Evolutionary conservation across 148 eudicot species (phyloP).

Genomic region (Agrostemma githago): DNA sequence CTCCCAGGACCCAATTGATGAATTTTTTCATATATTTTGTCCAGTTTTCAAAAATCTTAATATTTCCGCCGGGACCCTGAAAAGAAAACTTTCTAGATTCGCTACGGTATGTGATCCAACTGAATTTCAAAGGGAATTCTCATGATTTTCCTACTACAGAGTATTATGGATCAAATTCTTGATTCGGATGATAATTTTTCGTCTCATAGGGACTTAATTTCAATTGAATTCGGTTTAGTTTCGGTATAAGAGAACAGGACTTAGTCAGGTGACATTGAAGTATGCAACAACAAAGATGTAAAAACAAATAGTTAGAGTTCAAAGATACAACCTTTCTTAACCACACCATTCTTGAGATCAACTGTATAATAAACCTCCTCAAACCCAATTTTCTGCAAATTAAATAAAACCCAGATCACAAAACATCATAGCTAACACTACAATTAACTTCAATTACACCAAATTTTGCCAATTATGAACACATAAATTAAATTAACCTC

Average conservation of each 20-base stretch:
- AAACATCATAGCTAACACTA: background rate
- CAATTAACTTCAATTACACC: background rate
- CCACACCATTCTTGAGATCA: slow-evolving; percentile 96
- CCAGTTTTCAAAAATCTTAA: no score
- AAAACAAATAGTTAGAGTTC: background rate
- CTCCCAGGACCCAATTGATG: no score
- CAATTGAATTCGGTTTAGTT: no score
- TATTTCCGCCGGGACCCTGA: no score
- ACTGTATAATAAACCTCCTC: slow-evolving; percentile 74
- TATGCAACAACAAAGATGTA: no score
- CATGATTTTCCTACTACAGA: background rate
- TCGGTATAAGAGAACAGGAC: no score
- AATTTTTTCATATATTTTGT: no score
- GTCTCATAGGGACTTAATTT: background rate
- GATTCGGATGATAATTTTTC: background rate
- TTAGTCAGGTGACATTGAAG: no score
- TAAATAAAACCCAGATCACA: slow-evolving; percentile 14
- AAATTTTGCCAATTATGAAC: background rate
- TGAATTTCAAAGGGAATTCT: background rate
- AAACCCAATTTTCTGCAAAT: slow-evolving; percentile 78
- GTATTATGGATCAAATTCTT: background rate
- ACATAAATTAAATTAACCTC: background rate
- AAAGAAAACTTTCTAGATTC: no score
- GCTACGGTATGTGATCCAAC: background rate
- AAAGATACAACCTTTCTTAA: slow-evolving; percentile 62